Conservation (phyloP, 768 basidiomycete genomes). For the Termitomyces sp. region DNA sequence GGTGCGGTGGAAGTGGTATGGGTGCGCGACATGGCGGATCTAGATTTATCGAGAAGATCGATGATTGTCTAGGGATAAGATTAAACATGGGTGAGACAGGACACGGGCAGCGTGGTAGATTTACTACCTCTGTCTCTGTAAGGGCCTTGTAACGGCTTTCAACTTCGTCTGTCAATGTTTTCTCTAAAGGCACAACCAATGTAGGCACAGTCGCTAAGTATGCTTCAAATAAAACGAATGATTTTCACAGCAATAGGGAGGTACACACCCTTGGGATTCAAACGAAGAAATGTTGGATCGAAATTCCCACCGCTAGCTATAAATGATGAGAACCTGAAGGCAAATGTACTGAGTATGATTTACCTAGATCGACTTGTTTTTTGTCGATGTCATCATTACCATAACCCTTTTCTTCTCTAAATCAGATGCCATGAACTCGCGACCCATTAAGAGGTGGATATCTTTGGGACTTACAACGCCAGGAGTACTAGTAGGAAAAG, state of each 20-base stretch:
- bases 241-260: neutral
- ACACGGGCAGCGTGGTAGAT: neutral
- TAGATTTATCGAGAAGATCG: conserved; percentile 80
- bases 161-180: conserved; percentile 61
- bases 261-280: conserved; percentile 67
- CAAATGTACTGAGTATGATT: neutral
- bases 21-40: conserved; percentile 61
- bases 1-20: conserved; percentile 69
- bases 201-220: conserved; percentile 70
- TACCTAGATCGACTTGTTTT: conserved; percentile 62
- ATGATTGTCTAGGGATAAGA: conserved; percentile 51
- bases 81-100: neutral
- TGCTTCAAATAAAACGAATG: neutral
- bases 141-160: conserved; percentile 81
- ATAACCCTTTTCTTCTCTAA: conserved; percentile 78
- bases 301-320: conserved; percentile 78
- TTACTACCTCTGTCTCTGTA: conserved; percentile 60
- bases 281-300: conserved; percentile 63
- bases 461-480: conserved; percentile 38
- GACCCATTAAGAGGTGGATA: neutral
- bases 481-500: conserved; percentile 36
- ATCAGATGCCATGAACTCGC: neutral
- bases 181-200: conserved; percentile 76
- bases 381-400: conserved; percentile 68
- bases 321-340: neutral